phyloP scores from a whole-genome alignment of 345 rosid genomes.

The Excoecaria agallocha region DNA sequence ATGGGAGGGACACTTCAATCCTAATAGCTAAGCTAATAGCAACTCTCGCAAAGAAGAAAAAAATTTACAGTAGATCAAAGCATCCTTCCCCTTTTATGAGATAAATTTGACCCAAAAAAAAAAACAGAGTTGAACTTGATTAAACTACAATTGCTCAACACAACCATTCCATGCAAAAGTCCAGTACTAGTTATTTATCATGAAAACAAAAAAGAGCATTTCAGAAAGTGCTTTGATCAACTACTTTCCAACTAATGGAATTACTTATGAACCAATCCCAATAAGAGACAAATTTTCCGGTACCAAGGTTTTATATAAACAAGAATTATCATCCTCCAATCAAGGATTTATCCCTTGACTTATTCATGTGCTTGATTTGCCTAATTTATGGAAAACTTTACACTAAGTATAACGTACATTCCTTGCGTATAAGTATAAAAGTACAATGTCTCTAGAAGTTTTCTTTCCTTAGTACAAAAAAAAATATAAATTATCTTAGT shows the following conservation, averaged over 20 bases:
- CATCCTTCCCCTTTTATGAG: no score
- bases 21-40: neutral
- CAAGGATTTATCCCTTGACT: neutral
- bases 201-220: neutral
- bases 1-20: neutral
- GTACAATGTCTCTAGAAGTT: neutral
- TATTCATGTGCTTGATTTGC: neutral
- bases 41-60: neutral
- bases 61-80: neutral
- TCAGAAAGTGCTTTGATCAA: neutral
- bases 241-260: neutral
- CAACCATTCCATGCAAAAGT: neutral
- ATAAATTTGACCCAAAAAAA: neutral
- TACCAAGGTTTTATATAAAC: neutral
- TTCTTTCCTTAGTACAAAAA: neutral
- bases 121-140: neutral
- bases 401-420: neutral
- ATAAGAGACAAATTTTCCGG: neutral
- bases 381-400: neutral
- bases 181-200: neutral
- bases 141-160: neutral
- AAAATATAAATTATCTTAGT: no score
- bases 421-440: neutral
- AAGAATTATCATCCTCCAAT: neutral
- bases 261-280: neutral